Conservation (phyloP, 352 stramenopile genomes). For the Globisporangium alternatum region DNA sequence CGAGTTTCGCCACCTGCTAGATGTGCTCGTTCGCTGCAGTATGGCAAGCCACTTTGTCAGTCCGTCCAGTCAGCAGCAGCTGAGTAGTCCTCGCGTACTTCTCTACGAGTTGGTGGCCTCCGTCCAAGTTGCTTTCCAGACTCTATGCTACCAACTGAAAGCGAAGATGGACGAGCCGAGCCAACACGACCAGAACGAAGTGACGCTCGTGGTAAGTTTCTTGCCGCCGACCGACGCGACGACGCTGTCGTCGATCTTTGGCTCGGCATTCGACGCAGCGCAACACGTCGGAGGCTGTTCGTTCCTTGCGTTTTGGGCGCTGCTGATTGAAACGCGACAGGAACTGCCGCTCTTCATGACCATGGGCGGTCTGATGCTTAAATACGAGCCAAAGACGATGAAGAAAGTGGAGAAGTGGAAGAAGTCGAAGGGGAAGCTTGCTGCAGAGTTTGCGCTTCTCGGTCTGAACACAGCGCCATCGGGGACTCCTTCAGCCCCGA, state of each 20-base stretch:
- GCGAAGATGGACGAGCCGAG: constrained; percentile 25
- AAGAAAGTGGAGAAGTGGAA: constrained; percentile 81
- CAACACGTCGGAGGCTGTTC: constrained; percentile 71
- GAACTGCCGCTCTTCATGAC: constrained; percentile 64
- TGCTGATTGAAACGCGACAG: constrained; percentile 76
- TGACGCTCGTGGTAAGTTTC: constrained; percentile 57
- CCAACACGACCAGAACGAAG: constrained; percentile 30
- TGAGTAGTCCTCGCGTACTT: constrained; percentile 13
- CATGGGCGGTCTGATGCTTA: constrained; percentile 68
- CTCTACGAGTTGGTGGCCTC: constrained; percentile 37
- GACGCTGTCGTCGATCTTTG: constrained; percentile 66
- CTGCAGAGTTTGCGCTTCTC: constrained; percentile 34
- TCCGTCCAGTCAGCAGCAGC: background rate
- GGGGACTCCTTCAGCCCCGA: constrained; percentile 13
- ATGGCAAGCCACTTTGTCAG: constrained; percentile 29
- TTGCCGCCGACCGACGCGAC: constrained; percentile 43
- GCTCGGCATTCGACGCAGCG: constrained; percentile 48
- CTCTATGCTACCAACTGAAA: constrained; percentile 37
- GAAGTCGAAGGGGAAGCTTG: constrained; percentile 54
- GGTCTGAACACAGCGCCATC: constrained; percentile 25
- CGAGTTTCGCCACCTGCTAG: constrained; percentile 59
- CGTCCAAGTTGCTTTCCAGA: constrained; percentile 35
- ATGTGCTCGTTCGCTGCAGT: constrained; percentile 64
- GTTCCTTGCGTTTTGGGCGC: constrained; percentile 56
- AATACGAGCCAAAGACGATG: constrained; percentile 74